Conservation (phyloP, 305 asterid species). For the Fraxinus velutina region DNA sequence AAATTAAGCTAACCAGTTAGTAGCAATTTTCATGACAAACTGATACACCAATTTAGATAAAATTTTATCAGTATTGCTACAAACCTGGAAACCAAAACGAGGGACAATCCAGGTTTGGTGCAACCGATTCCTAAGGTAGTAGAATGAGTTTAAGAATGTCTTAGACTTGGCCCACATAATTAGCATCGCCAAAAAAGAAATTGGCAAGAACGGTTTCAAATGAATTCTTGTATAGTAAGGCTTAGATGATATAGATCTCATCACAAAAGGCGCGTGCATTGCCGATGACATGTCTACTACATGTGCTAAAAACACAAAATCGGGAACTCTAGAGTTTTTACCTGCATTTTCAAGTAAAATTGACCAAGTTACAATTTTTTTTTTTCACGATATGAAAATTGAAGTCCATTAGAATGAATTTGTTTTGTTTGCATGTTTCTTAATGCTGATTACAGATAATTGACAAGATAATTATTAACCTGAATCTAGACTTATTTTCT, state of each 20-base stretch:
- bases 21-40: not conserved
- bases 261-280: conserved; percentile 57
- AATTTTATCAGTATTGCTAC: not conserved
- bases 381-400: not conserved
- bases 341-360: conserved; percentile 33
- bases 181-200: conserved; percentile 52
- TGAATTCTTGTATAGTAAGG: conserved; percentile 51
- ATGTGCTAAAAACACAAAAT: conserved; percentile 88
- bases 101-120: conserved; percentile 92
- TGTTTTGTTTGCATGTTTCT: not conserved
- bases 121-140: conserved; percentile 56
- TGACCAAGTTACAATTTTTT: not conserved
- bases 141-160: conserved; percentile 60
- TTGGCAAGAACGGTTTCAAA: conserved; percentile 46
- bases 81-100: conserved; percentile 85
- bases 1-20: not conserved
- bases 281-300: conserved; percentile 77
- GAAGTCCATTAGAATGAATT: not conserved
- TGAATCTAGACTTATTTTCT: conserved; percentile 43
- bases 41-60: not conserved
- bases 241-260: conserved; percentile 47
- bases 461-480: conserved; percentile 30
- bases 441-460: not conserved
- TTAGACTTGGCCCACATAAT: conserved; percentile 84
- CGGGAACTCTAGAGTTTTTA: conserved; percentile 59